Conservation (phyloP, 2,329 filamentous ascomycete genomes). For the Diaporthe aspalathi region DNA sequence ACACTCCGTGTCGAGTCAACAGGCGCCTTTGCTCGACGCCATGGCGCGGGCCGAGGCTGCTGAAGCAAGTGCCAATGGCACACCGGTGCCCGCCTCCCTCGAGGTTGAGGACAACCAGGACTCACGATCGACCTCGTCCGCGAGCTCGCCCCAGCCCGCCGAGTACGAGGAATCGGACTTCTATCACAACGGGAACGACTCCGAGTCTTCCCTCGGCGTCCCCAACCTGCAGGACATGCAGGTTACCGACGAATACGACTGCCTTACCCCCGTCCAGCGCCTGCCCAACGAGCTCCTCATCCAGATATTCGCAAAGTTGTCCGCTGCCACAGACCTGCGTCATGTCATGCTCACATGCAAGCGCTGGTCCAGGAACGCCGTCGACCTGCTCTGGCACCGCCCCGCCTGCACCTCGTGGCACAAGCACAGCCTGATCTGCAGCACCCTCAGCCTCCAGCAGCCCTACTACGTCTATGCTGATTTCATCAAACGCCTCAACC, state of each 20-base stretch:
- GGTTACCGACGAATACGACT: conserved; percentile 73
- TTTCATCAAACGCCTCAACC: conserved; percentile 91
- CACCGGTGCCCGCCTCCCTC: conserved; percentile 39
- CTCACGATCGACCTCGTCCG: conserved; percentile 73
- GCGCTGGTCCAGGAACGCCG: conserved; percentile 90
- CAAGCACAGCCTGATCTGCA: conserved; percentile 83
- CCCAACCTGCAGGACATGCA: conserved; percentile 81
- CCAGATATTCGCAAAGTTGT: conserved; percentile 87
- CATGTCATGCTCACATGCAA: conserved; percentile 95
- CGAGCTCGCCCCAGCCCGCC: conserved; percentile 78
- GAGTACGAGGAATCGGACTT: conserved; percentile 95
- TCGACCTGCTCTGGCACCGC: conserved; percentile 94
- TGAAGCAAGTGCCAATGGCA: conserved; percentile 35
- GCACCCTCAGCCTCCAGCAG: conserved; percentile 76
- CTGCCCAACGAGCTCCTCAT: conserved; percentile 96
- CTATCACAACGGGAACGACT: conserved; percentile 89
- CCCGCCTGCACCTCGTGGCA: conserved; percentile 90
- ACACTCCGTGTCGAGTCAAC: conserved; percentile 43
- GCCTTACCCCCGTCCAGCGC: conserved; percentile 82
- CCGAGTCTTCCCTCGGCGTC: conserved; percentile 88
- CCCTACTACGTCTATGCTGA: conserved; percentile 90
- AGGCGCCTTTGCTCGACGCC: conserved; percentile 46
- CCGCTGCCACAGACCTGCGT: conserved; percentile 79
- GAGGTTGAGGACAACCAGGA: conserved; percentile 59
- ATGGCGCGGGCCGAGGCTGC: conserved; percentile 43